phyloP scores from a whole-genome alignment of 805 yeast species.

The Hanseniaspora valbyensis region DNA sequence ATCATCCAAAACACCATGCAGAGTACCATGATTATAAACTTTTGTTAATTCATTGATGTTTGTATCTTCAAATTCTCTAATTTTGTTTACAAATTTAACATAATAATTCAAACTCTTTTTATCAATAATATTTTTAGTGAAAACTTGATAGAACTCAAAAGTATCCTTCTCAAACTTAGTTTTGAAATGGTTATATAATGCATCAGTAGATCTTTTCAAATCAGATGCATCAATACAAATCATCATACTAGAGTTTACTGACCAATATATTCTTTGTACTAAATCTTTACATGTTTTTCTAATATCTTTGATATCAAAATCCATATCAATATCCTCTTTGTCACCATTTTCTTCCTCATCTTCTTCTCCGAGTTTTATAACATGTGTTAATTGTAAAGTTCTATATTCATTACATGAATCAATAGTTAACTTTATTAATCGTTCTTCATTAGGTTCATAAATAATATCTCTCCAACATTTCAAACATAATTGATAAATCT shows the following conservation, averaged over 20 bases:
- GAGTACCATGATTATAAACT: constrained; percentile 35
- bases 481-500: constrained; percentile 78
- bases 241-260: constrained; percentile 76
- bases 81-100: constrained; percentile 70
- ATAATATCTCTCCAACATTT: constrained; percentile 78
- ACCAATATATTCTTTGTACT: constrained; percentile 32
- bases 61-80: constrained; percentile 73
- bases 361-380: background rate
- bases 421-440: constrained; percentile 59
- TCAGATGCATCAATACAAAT: constrained; percentile 88
- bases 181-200: constrained; percentile 53
- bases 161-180: constrained; percentile 21
- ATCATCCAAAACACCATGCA: constrained; percentile 66
- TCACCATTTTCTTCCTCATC: background rate
- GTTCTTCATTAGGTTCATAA: constrained; percentile 54
- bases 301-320: background rate
- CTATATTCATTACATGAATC: constrained; percentile 68
- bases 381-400: constrained; percentile 59
- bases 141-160: constrained; percentile 47
- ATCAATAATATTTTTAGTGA: constrained; percentile 53
- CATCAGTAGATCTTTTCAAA: constrained; percentile 69
- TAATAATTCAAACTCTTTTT: constrained; percentile 82
- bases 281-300: constrained; percentile 7
- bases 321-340: background rate
- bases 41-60: constrained; percentile 61